These are phyloP conservation scores for Trichoderma endophyticum DNA, from an alignment of 2,329 filamentous ascomycete species.

Conservation along the genomic window DNA sequence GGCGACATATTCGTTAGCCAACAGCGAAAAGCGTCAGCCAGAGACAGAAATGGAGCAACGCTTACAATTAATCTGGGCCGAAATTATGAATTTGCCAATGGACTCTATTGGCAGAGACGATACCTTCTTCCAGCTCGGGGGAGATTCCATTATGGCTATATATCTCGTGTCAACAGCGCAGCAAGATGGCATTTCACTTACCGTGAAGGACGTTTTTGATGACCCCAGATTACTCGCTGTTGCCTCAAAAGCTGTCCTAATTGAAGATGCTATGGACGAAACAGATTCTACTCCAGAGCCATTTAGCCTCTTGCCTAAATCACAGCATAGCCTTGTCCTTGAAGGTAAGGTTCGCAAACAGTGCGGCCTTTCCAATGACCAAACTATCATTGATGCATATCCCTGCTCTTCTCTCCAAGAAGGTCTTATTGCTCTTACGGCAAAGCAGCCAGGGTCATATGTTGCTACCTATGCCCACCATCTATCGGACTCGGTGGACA, in stretches of 20 bases:
- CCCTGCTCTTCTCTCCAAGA: slow-evolving; percentile 21
- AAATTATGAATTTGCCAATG: slow-evolving; percentile 30
- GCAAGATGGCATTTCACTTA: slow-evolving; percentile 16
- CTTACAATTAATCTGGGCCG: slow-evolving; percentile 29
- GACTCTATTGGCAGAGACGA: slow-evolving; percentile 26
- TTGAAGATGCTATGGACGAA: neutral
- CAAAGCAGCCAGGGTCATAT: slow-evolving; percentile 18
- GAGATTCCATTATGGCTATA: slow-evolving; percentile 46
- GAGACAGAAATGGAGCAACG: slow-evolving; percentile 14
- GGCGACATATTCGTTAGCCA: neutral
- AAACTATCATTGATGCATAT: slow-evolving; percentile 17
- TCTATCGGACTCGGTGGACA: neutral
- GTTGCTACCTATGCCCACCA: slow-evolving; percentile 1
- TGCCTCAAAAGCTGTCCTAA: neutral
- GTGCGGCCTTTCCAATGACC: neutral
- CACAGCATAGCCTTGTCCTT: neutral
- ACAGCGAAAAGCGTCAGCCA: slow-evolving; percentile 17
- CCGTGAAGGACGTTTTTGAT: slow-evolving; percentile 5
- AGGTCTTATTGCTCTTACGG: slow-evolving; percentile 20
- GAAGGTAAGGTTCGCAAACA: neutral
- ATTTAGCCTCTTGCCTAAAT: neutral
- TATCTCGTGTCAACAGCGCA: slow-evolving; percentile 39
- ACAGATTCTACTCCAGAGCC: neutral
- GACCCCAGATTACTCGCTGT: slow-evolving; percentile 1
- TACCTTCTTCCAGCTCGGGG: slow-evolving; percentile 28